A percentile compares a stretch with the other conserved stretches of the same genome.
phyloP scores from a whole-genome alignment of 2,329 filamentous ascomycete species.

The Xylariaceae sp. region DNA sequence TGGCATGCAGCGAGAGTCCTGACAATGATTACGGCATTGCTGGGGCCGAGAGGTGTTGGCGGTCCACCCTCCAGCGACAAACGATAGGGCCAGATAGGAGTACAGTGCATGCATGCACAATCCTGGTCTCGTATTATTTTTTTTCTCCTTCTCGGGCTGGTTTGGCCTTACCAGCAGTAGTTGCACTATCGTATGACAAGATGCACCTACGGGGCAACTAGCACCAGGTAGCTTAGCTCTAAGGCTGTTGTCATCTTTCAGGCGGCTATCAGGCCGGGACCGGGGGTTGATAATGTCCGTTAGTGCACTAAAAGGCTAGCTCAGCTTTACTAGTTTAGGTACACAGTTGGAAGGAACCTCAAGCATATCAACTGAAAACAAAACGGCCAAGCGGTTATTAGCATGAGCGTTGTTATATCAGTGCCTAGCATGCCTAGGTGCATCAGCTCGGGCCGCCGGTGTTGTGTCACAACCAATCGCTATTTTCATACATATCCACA shows the following conservation, averaged over 20 bases:
- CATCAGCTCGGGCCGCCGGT: constrained; percentile 8
- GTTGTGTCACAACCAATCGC: constrained; percentile 8
- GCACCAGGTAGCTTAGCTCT: too few species aligned
- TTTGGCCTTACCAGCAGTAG: constrained; percentile 6
- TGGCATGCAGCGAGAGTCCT: too few species aligned
- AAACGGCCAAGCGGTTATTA: too few species aligned
- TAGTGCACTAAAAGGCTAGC: constrained; percentile 7
- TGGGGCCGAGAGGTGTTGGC: too few species aligned
- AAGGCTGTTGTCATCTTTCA: background rate
- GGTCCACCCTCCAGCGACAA: too few species aligned
- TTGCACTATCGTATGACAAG: constrained; percentile 13
- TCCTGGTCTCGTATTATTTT: constrained; percentile 19
- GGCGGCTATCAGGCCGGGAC: too few species aligned
- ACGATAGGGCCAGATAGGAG: too few species aligned
- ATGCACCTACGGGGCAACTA: constrained; percentile 5
- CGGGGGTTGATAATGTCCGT: constrained; percentile 8
- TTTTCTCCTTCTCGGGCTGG: background rate
- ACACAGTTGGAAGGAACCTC: too few species aligned
- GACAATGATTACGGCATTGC: too few species aligned
- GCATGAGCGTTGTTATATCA: background rate
- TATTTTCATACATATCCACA: background rate
- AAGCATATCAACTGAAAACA: too few species aligned
- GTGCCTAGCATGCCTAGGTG: background rate
- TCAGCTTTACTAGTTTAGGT: too few species aligned
- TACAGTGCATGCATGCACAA: constrained; percentile 11